These are phyloP conservation scores for Podila epicladia DNA, from an alignment of 192 early-diverging fungal species.

Conservation along the genomic window DNA sequence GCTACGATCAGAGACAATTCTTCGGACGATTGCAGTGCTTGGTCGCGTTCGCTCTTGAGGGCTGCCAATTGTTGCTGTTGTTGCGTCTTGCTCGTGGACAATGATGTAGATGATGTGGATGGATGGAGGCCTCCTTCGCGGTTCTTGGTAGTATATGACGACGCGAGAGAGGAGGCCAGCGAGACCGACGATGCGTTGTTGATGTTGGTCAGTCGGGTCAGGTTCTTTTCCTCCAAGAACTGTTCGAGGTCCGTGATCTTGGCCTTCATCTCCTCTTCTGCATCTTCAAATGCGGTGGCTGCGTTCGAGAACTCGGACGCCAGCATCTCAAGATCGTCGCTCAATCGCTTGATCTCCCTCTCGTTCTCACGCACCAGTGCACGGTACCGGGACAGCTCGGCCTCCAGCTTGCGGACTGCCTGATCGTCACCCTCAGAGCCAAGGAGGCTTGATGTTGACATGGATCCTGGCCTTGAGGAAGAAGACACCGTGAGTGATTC, in stretches of 20 bases:
- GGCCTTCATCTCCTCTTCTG: slow-evolving; percentile 51
- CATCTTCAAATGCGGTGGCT: slow-evolving; percentile 45
- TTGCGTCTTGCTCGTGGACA: not conserved
- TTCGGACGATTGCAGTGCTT: slow-evolving; percentile 37
- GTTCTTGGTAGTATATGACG: slow-evolving; percentile 5
- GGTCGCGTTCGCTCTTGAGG: slow-evolving; percentile 30
- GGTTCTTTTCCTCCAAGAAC: slow-evolving; percentile 23
- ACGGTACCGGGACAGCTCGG: slow-evolving; percentile 31
- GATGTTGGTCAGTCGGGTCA: not conserved
- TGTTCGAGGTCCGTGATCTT: slow-evolving; percentile 43
- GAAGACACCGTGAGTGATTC: slow-evolving; percentile 9
- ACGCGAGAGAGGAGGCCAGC: slow-evolving; percentile 24
- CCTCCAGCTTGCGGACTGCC: slow-evolving; percentile 29
- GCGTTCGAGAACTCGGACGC: slow-evolving; percentile 52
- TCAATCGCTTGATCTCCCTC: slow-evolving; percentile 44
- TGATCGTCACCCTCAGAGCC: slow-evolving; percentile 10
- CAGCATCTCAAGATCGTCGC: slow-evolving; percentile 48
- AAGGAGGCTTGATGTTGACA: slow-evolving; percentile 9
- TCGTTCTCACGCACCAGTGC: slow-evolving; percentile 46
- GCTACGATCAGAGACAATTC: slow-evolving; percentile 40
- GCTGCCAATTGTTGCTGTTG: not conserved
- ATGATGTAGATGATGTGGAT: not conserved
- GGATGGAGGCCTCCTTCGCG: slow-evolving; percentile 8
- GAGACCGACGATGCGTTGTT: slow-evolving; percentile 24
- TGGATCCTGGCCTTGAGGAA: slow-evolving; percentile 21